These are phyloP conservation scores for Clonostachys sp. DNA, from an alignment of 2,329 filamentous ascomycete genomes.

Conservation along the genomic window DNA sequence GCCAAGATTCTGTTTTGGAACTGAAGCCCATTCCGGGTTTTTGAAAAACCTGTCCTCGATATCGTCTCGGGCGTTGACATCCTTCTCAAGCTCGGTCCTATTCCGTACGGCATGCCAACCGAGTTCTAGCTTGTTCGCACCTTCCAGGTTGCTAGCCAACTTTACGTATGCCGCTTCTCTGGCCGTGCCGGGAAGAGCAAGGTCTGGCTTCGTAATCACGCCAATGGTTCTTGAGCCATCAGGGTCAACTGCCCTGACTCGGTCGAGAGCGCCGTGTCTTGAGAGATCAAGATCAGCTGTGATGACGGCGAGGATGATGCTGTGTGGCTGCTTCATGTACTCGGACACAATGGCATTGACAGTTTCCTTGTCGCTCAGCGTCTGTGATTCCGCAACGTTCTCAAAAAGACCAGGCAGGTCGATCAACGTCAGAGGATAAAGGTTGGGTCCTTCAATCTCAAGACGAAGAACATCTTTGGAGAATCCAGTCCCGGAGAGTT, in stretches of 20 bases:
- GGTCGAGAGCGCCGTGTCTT: conserved; percentile 31
- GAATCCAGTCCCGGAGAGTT: conserved; percentile 28
- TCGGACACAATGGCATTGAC: conserved; percentile 40
- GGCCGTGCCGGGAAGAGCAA: conserved; percentile 15
- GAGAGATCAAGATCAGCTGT: conserved; percentile 32
- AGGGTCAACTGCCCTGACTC: conserved; percentile 29
- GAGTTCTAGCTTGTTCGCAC: conserved; percentile 4
- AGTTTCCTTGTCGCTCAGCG: conserved; percentile 34
- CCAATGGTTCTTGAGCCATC: conserved; percentile 35
- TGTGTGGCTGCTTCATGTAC: conserved; percentile 39
- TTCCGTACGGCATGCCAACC: conserved; percentile 1
- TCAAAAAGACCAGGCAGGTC: conserved; percentile 52
- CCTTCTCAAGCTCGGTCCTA: conserved; percentile 7
- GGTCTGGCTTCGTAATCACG: conserved; percentile 56
- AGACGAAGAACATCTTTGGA: conserved; percentile 38
- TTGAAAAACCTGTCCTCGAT: conserved; percentile 20
- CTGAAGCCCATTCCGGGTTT: conserved; percentile 9
- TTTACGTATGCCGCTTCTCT: conserved; percentile 5
- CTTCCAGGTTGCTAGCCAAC: conserved; percentile 9
- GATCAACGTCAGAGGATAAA: conserved; percentile 44
- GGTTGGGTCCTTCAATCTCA: conserved; percentile 36
- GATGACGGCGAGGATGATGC: conserved; percentile 43
- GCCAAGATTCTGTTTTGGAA: conserved; percentile 6
- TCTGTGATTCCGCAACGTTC: conserved; percentile 29
- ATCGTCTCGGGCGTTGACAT: conserved; percentile 11